Evolutionary conservation across 2,329 filamentous ascomycete genomes (phyloP).

Genomic region (Chaetomium olivaceum): DNA sequence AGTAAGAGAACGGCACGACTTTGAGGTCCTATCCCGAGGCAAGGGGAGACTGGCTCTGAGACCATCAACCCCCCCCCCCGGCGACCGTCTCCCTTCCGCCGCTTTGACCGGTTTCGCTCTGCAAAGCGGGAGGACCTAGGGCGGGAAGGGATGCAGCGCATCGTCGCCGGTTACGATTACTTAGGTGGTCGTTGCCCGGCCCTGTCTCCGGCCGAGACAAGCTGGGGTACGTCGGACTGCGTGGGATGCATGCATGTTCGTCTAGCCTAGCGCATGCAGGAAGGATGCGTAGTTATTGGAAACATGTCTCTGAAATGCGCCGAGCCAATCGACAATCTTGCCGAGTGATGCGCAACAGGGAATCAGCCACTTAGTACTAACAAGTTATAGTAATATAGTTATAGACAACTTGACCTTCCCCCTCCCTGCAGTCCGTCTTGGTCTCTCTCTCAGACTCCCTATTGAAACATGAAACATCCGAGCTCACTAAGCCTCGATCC

Average conservation of each 20-base stretch:
- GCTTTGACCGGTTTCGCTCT: conserved; percentile 5
- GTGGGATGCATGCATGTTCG: background rate
- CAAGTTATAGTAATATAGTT: too few relatives aligned
- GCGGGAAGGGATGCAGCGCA: background rate
- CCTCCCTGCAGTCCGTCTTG: too few relatives aligned
- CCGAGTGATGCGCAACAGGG: background rate
- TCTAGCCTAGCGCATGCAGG: background rate
- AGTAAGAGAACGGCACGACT: background rate
- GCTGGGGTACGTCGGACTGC: background rate
- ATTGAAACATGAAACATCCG: conserved; percentile 24
- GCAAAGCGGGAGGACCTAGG: background rate
- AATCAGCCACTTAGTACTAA: background rate
- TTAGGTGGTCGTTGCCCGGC: background rate
- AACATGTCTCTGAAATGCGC: background rate
- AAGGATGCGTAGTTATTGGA: background rate
- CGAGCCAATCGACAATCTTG: background rate
- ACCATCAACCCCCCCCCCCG: background rate
- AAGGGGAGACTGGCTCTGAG: background rate
- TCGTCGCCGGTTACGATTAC: background rate
- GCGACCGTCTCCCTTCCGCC: background rate
- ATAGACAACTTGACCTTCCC: too few relatives aligned
- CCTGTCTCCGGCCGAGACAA: background rate
- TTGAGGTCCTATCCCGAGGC: background rate
- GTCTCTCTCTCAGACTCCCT: background rate
- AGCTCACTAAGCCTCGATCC: conserved; percentile 1